phyloP scores from a whole-genome alignment of 179 eudicot species.

The Patellifolia procumbens region DNA sequence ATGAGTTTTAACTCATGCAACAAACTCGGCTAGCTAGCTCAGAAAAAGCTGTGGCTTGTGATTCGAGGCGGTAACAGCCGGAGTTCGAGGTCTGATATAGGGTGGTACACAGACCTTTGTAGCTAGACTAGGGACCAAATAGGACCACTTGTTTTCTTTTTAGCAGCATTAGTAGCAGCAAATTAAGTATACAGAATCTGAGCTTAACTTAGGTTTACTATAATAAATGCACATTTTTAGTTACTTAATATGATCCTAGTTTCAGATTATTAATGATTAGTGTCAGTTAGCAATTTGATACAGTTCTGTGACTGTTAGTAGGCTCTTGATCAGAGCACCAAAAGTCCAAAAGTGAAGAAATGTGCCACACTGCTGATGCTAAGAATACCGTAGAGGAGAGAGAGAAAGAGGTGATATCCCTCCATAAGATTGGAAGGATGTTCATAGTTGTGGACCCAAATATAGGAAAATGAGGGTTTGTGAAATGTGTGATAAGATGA shows the following conservation, averaged over 20 bases:
- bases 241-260: background rate
- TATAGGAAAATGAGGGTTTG: constrained; percentile 8
- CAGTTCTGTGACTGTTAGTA: background rate
- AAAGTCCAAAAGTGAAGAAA: background rate
- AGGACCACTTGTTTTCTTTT: constrained; percentile 35
- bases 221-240: background rate
- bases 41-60: constrained; percentile 1
- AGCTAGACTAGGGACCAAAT: constrained; percentile 33
- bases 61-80: constrained; percentile 23
- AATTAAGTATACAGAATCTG: constrained; percentile 5
- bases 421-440: constrained; percentile 14
- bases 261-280: constrained; percentile 10
- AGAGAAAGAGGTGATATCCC: background rate
- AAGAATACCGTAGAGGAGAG: background rate
- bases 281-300: constrained; percentile 17
- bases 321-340: background rate
- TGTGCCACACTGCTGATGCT: background rate
- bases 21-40: background rate
- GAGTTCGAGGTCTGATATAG: constrained; percentile 13
- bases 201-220: background rate
- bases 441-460: background rate
- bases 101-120: constrained; percentile 15
- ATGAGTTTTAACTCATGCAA: background rate
- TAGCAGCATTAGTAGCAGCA: constrained; percentile 10
- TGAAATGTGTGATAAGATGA: constrained; percentile 13